Evolutionary conservation across 2,329 filamentous ascomycete species (phyloP).

Genomic region (Penicillium sp.): DNA sequence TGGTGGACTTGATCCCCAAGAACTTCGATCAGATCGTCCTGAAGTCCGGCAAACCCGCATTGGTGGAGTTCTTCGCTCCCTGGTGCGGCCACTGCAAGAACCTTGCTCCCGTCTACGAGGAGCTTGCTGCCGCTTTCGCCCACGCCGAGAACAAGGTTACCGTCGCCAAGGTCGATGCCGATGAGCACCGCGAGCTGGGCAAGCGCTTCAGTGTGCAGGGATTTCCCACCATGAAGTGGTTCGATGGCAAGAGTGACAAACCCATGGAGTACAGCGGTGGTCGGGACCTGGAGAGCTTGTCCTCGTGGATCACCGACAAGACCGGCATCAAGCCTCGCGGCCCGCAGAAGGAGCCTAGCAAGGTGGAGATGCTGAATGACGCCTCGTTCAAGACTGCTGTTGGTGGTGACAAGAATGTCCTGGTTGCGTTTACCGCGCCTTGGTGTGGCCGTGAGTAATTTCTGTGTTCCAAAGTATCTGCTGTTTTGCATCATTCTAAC

Average conservation of each 20-base stretch:
- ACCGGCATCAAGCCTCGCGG: conserved; percentile 73
- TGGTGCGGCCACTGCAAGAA: conserved; percentile 99
- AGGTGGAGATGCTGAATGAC: conserved; percentile 75
- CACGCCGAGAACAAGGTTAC: conserved; percentile 68
- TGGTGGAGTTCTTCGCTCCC: conserved; percentile 96
- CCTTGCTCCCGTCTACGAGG: conserved; percentile 89
- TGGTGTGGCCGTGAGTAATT: conserved; percentile 89
- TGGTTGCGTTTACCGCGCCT: conserved; percentile 95
- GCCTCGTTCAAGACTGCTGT: conserved; percentile 68
- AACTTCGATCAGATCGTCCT: conserved; percentile 92
- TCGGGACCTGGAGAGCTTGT: conserved; percentile 79
- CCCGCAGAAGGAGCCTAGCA: conserved; percentile 57
- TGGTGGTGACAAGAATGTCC: conserved; percentile 78
- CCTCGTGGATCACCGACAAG: conserved; percentile 76
- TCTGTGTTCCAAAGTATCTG: conserved; percentile 4
- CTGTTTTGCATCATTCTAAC: conserved; percentile 4
- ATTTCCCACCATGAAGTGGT: conserved; percentile 96
- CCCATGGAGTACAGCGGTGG: conserved; percentile 81
- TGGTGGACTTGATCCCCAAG: conserved; percentile 78
- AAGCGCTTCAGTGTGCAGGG: conserved; percentile 84
- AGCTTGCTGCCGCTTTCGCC: conserved; percentile 70
- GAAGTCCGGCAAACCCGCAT: conserved; percentile 85
- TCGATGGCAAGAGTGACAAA: conserved; percentile 86
- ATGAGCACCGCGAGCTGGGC: conserved; percentile 76
- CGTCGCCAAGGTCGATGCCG: conserved; percentile 94